These are phyloP conservation scores for Meyerozyma smithsonii DNA, from an alignment of 1,139 yeast species.

Conservation along the genomic window DNA sequence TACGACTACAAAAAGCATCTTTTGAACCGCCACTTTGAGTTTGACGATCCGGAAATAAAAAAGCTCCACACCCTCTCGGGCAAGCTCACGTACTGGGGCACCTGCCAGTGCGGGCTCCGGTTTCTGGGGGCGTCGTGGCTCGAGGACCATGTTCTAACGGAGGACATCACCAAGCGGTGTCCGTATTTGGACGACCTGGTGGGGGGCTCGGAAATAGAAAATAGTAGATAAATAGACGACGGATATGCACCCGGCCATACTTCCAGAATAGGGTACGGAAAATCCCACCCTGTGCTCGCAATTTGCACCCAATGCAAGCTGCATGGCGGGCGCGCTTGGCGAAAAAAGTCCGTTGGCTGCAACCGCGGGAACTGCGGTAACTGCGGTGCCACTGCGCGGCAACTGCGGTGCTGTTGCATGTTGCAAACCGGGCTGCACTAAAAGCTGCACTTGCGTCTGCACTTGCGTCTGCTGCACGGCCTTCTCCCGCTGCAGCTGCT, in stretches of 20 bases:
- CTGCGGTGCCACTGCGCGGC: too few relatives aligned
- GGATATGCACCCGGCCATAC: background rate
- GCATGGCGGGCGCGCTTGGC: too few relatives aligned
- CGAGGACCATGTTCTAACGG: constrained; percentile 46
- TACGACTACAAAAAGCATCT: constrained; percentile 68
- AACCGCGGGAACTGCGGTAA: too few relatives aligned
- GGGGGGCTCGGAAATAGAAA: background rate
- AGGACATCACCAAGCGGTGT: constrained; percentile 24
- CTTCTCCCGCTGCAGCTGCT: too few relatives aligned
- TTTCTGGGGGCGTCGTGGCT: constrained; percentile 55
- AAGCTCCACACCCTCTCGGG: constrained; percentile 49
- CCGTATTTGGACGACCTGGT: constrained; percentile 16
- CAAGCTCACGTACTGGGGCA: constrained; percentile 49
- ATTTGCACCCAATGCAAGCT: background rate
- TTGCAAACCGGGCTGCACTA: too few relatives aligned
- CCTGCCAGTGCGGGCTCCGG: constrained; percentile 54
- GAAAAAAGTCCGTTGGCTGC: too few relatives aligned
- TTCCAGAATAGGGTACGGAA: too few relatives aligned
- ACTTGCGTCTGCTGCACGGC: too few relatives aligned
- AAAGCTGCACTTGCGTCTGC: too few relatives aligned
- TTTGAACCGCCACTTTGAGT: constrained; percentile 56
- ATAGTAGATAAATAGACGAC: background rate
- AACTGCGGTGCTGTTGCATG: too few relatives aligned
- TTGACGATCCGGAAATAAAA: constrained; percentile 46
- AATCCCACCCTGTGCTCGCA: too few relatives aligned